These are phyloP conservation scores for Aureobasidium namibiae DNA, from an alignment of 2,329 filamentous ascomycete species.

Conservation along the genomic window DNA sequence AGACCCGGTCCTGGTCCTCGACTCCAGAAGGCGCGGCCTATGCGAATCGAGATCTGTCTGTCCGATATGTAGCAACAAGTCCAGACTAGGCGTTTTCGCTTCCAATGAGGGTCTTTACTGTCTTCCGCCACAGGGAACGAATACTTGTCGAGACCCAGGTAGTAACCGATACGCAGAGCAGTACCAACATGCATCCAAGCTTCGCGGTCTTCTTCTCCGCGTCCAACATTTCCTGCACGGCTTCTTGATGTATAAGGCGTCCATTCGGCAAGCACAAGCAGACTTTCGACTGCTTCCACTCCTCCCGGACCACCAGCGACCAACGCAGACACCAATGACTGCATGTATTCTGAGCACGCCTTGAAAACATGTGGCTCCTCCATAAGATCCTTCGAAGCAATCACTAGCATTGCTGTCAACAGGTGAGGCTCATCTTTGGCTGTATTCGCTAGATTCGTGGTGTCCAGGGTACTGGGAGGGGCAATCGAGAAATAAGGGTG, in stretches of 20 bases:
- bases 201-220: slow-evolving; percentile 65
- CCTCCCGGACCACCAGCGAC: slow-evolving; percentile 58
- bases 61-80: slow-evolving; percentile 60
- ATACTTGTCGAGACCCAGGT: slow-evolving; percentile 60
- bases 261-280: slow-evolving; percentile 65
- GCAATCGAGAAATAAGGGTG: slow-evolving; percentile 65
- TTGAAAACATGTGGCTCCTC: slow-evolving; percentile 56
- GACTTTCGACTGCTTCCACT: slow-evolving; percentile 62
- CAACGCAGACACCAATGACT: slow-evolving; percentile 57
- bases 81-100: slow-evolving; percentile 60
- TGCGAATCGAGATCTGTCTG: slow-evolving; percentile 59
- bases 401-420: slow-evolving; percentile 61
- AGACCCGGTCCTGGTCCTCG: slow-evolving; percentile 61
- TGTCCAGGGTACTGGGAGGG: slow-evolving; percentile 50
- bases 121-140: slow-evolving; percentile 55
- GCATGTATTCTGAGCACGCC: slow-evolving; percentile 62
- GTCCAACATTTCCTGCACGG: slow-evolving; percentile 54
- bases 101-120: slow-evolving; percentile 51
- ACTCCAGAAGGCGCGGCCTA: slow-evolving; percentile 67
- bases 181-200: slow-evolving; percentile 72
- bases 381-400: slow-evolving; percentile 62
- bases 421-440: slow-evolving; percentile 57
- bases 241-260: slow-evolving; percentile 57
- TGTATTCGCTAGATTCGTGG: slow-evolving; percentile 45
- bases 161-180: slow-evolving; percentile 61